Base-by-base conservation (phyloP, 1,284 basidiomycete species). In the Puccinia novopanici region DNA sequence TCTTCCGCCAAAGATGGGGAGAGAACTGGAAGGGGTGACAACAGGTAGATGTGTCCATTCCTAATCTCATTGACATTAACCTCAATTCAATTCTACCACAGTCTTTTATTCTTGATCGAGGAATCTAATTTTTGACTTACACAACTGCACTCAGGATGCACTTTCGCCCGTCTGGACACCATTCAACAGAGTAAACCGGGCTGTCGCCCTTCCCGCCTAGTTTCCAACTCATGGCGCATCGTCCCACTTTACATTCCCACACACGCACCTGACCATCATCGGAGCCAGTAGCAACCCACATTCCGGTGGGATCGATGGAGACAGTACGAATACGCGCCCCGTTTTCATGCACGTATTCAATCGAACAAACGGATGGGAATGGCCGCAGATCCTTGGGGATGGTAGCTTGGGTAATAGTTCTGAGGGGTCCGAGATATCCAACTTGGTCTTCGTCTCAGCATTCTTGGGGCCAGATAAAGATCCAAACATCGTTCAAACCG, bases 361-460 rank as follows among this genome's bases (percentile, higher is more conserved):
- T 88, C 65, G 91, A 91, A 82, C 89, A 89, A 83, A 94, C 93
- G 81, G 90, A 93, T 2, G 97, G 97, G 92, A 98, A 99, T 1
- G 97, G 97, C 81, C 92, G 91, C 75, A 99, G 88, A 84, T 94
- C 96, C 84, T 88, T 92, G 22, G 96, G 82, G 92, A 92, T 0
- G 97, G 97, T n/a, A 99, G 88, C 87, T 98, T 95, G 57, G 97
- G 97, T 73, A 99, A 91, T 37, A 99, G 89, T 81, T 91, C 92
- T 83, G 92, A 91, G 0, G 97, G 94, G 75, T 87, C 85, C 63
- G 84, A 84, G 70, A 87, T 85, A 85, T 97, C 93, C 68, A 98
- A 90, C 86, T 93, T 94, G 83, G 91, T 81, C 92, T 88, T 83
- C 95, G 92, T 34, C 86, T 82, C 77, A 84, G 84, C 83, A 98